Evolutionary conservation across 129 eudicot species (phyloP).

Genomic region (Deinandra increscens): DNA sequence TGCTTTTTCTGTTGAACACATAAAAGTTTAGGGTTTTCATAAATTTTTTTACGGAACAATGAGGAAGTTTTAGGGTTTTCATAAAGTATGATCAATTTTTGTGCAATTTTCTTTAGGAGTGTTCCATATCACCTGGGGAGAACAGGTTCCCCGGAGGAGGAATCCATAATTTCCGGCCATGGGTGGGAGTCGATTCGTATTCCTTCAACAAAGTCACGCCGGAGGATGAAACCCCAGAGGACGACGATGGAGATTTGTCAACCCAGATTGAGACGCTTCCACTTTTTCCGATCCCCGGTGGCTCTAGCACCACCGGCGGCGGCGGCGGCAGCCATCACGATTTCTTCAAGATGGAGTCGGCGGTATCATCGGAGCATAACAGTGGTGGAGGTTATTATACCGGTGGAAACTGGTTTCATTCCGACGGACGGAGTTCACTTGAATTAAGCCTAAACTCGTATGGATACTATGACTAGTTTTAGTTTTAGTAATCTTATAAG

Average conservation of each 20-base stretch:
- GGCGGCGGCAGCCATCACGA: conserved; percentile 19
- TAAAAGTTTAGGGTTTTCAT: no score
- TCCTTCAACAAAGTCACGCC: conserved; percentile 34
- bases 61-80: no score
- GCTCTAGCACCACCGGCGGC: conserved; percentile 14
- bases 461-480: conserved; percentile 33
- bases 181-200: conserved; percentile 46
- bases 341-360: conserved; percentile 15
- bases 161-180: conserved; percentile 41
- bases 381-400: conserved; percentile 24
- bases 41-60: no score
- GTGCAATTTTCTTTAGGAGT: conserved; percentile 44
- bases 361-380: conserved; percentile 13
- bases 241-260: conserved; percentile 30
- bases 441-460: conserved; percentile 82
- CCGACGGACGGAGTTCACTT: conserved; percentile 55
- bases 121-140: conserved; percentile 65
- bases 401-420: conserved; percentile 42
- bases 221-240: conserved; percentile 39
- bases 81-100: background rate
- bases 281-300: conserved; percentile 78
- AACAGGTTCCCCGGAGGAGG: conserved; percentile 28
- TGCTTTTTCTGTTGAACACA: background rate
- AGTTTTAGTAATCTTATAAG: no score
- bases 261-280: conserved; percentile 69